Conservation (phyloP, 257 asterid species). For the Galeopsis tetrahit region DNA sequence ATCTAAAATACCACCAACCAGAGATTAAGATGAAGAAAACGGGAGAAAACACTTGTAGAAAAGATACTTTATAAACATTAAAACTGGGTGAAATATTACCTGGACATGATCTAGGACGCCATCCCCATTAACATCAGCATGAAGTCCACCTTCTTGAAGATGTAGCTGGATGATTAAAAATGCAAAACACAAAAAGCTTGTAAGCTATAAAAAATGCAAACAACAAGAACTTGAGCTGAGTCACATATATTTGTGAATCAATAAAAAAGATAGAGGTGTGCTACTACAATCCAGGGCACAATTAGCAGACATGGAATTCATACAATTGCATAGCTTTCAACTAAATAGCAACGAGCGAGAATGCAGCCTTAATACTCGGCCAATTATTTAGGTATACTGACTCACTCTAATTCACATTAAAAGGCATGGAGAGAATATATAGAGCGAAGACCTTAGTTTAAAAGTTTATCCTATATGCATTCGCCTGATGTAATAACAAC, state of each 20-base stretch:
- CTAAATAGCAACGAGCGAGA: background rate
- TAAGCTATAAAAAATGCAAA: slow-evolving; percentile 10
- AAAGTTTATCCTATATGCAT: background rate
- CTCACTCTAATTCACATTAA: slow-evolving; percentile 17
- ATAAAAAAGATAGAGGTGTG: slow-evolving; percentile 3
- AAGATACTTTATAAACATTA: background rate
- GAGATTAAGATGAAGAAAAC: background rate
- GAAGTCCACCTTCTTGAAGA: slow-evolving; percentile 99
- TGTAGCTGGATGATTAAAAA: slow-evolving; percentile 67
- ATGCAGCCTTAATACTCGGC: slow-evolving; percentile 9
- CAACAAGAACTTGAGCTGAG: slow-evolving; percentile 13
- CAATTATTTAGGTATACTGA: background rate
- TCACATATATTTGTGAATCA: slow-evolving; percentile 10
- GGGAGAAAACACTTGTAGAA: background rate
- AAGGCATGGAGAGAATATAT: slow-evolving; percentile 25
- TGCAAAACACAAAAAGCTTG: background rate
- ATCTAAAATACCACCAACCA: background rate
- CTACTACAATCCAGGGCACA: slow-evolving; percentile 6
- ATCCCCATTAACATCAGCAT: slow-evolving; percentile 98
- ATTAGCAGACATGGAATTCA: slow-evolving; percentile 6
- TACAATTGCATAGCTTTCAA: slow-evolving; percentile 12
- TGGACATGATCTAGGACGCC: slow-evolving; percentile 99
- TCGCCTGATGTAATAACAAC: slow-evolving; percentile 20
- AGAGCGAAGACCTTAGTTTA: slow-evolving; percentile 26
- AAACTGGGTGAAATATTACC: slow-evolving; percentile 47